Conservation (phyloP, 306 rosid genomes). For the Castanea mollissima region DNA sequence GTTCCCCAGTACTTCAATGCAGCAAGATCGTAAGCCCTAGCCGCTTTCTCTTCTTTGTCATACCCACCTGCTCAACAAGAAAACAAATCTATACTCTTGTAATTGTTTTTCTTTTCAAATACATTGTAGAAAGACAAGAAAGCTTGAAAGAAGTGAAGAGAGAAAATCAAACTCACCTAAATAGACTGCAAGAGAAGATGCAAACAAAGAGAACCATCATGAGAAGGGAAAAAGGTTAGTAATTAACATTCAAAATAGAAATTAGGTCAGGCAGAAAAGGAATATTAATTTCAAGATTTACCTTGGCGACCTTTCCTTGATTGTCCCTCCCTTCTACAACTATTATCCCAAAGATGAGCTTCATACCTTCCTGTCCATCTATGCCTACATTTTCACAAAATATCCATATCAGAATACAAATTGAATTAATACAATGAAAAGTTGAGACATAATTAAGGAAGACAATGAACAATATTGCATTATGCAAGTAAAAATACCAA, state of each 20-base stretch:
- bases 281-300: conserved; percentile 18
- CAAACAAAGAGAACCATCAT: conserved; percentile 17
- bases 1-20: conserved; percentile 99
- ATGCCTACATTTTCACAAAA: conserved; percentile 48
- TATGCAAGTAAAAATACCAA: conserved; percentile 2
- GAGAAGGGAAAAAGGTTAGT: conserved; percentile 16
- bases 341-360: conserved; percentile 99
- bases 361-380: conserved; percentile 99
- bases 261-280: not conserved
- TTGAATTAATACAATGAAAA: not conserved
- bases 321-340: conserved; percentile 99
- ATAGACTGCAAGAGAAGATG: conserved; percentile 49
- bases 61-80: conserved; percentile 66
- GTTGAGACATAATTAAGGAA: not conserved
- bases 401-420: not conserved
- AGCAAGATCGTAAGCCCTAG: conserved; percentile 97
- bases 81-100: not conserved
- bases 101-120: not conserved
- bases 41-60: conserved; percentile 99
- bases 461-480: not conserved
- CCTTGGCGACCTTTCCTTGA: conserved; percentile 99
- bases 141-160: not conserved
- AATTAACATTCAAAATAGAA: conserved; percentile 7
- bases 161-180: conserved; percentile 45
- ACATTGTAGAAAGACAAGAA: not conserved